phyloP scores from a whole-genome alignment of 768 basidiomycete genomes.

The Rhodocollybia butyracea region DNA sequence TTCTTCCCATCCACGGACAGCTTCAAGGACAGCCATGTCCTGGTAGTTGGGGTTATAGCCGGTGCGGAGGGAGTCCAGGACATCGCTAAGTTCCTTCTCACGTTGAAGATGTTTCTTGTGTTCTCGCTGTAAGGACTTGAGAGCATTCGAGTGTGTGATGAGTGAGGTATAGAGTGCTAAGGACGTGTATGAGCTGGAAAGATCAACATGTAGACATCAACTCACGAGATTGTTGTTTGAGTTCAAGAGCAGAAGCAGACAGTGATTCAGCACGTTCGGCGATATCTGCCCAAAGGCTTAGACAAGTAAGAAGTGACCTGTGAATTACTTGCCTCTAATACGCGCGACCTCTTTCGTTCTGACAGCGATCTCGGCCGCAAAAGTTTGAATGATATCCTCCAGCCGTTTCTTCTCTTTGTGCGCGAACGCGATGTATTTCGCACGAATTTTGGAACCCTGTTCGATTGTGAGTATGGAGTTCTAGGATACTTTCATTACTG shows the following conservation, averaged over 20 bases:
- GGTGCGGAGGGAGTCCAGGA: conserved; percentile 74
- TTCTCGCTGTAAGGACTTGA: conserved; percentile 74
- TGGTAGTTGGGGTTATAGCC: conserved; percentile 99
- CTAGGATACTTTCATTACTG: not conserved
- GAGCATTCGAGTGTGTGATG: conserved; percentile 65
- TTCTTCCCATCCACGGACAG: conserved; percentile 90
- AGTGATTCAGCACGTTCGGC: conserved; percentile 76
- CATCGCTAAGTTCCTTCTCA: conserved; percentile 75
- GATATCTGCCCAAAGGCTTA: conserved; percentile 48
- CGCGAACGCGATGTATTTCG: conserved; percentile 83
- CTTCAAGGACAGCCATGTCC: conserved; percentile 98
- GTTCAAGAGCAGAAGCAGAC: conserved; percentile 77
- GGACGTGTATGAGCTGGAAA: too few relatives aligned
- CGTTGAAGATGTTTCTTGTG: conserved; percentile 71
- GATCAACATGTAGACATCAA: too few relatives aligned
- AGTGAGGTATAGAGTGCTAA: conserved; percentile 84
- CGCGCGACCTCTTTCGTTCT: conserved; percentile 72
- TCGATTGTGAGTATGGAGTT: too few relatives aligned
- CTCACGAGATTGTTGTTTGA: conserved; percentile 85
- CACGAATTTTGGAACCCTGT: conserved; percentile 89
- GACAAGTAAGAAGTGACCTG: not conserved
- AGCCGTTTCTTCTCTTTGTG: conserved; percentile 86
- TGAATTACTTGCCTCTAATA: conserved; percentile 51
- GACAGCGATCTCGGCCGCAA: conserved; percentile 54
- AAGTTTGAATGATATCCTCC: conserved; percentile 54